These are phyloP conservation scores for Niebla homalea DNA, from an alignment of 495 filamentous ascomycete genomes.

Conservation along the genomic window DNA sequence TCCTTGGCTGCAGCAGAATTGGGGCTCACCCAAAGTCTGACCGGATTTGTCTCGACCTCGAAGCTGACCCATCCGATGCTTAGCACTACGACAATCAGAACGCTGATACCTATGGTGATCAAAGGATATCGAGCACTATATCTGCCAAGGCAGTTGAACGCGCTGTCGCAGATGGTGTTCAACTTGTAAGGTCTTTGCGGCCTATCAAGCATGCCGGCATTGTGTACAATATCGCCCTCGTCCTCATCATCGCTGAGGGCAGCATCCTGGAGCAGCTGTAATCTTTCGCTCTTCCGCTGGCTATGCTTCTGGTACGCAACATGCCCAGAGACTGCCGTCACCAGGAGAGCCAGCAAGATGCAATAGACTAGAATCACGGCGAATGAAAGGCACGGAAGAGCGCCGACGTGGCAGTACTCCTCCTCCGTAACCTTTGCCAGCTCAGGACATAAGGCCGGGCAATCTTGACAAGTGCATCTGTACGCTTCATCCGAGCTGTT, in stretches of 20 bases:
- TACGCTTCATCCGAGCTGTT: constrained; percentile 75
- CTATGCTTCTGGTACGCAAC: constrained; percentile 59
- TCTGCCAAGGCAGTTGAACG: constrained; percentile 74
- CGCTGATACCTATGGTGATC: constrained; percentile 60
- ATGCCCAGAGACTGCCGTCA: constrained; percentile 55
- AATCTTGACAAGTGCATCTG: constrained; percentile 88
- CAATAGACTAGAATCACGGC: constrained; percentile 78
- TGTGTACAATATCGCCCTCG: constrained; percentile 65
- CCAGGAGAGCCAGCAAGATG: constrained; percentile 51
- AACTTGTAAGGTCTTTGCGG: constrained; percentile 58
- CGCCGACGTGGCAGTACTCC: constrained; percentile 66
- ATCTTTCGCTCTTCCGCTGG: constrained; percentile 60
- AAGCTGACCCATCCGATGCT: constrained; percentile 83
- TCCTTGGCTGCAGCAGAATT: constrained; percentile 81
- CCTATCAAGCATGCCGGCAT: constrained; percentile 54
- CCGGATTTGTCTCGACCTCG: constrained; percentile 74
- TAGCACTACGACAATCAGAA: constrained; percentile 58
- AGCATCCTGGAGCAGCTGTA: constrained; percentile 75
- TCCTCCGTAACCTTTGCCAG: constrained; percentile 56
- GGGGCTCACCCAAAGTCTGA: constrained; percentile 88
- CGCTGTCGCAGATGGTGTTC: constrained; percentile 63
- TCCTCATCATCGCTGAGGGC: constrained; percentile 79
- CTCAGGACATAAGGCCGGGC: constrained; percentile 67
- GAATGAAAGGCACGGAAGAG: constrained; percentile 83
- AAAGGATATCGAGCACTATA: constrained; percentile 69